These are phyloP conservation scores for Antitrichia curtipendula DNA, from an alignment of 225 moss, liverwort and hornwort genomes.

Conservation along the genomic window DNA sequence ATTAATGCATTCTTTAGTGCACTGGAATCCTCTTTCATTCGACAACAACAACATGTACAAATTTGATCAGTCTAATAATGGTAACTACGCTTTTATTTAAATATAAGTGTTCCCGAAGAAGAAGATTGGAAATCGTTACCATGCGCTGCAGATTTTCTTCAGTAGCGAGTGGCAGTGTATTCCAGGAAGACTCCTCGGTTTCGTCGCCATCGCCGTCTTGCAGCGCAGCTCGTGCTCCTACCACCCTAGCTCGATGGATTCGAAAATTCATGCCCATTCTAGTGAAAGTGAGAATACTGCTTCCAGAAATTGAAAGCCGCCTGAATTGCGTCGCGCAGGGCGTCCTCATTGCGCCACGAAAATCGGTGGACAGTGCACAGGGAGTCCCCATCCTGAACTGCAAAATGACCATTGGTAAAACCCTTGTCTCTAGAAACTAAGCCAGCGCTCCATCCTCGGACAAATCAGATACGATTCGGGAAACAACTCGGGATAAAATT, in stretches of 20 bases:
- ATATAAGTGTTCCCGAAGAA: not conserved
- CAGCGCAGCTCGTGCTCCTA: not conserved
- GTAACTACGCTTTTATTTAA: not conserved
- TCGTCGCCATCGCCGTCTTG: slow-evolving; percentile 15
- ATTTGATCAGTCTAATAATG: not conserved
- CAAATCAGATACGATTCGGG: not conserved
- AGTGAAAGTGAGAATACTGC: not conserved
- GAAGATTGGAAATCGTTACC: slow-evolving; percentile 1
- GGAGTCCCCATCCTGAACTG: not conserved
- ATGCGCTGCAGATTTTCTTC: slow-evolving; percentile 42
- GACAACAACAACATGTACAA: not conserved
- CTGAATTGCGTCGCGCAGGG: not conserved
- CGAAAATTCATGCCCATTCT: not conserved
- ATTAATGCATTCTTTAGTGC: not conserved
- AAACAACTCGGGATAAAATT: not conserved
- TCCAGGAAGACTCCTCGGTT: not conserved
- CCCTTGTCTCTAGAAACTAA: not conserved
- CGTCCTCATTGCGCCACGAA: not conserved
- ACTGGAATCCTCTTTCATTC: not conserved
- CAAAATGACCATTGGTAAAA: not conserved
- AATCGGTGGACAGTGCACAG: not conserved
- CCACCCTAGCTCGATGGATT: not conserved
- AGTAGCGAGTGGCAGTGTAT: slow-evolving; percentile 31
- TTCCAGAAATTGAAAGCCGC: not conserved
- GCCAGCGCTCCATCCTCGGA: not conserved